Evolutionary conservation across 108 stramenopile genomes (phyloP).

Genomic region (Cyclotella kingstonii): DNA sequence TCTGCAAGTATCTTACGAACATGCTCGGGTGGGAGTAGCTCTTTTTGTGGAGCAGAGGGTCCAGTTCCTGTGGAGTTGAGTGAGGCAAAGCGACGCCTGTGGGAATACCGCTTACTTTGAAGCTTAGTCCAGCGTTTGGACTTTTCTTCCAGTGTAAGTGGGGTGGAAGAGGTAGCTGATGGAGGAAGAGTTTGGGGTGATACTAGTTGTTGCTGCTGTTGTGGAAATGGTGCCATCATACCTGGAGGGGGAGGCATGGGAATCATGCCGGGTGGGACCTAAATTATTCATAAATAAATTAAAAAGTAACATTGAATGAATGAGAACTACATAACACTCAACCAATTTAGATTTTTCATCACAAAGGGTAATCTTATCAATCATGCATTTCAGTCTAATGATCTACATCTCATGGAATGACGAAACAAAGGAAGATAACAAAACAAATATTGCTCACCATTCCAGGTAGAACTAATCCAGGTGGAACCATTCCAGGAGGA

Average conservation of each 20-base stretch:
- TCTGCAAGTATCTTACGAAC: conserved; percentile 96
- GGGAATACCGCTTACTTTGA: conserved; percentile 77
- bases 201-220: conserved; percentile 18
- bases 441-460: conserved; percentile 4
- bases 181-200: conserved; percentile 14
- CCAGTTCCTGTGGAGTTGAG: conserved; percentile 31
- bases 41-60: conserved; percentile 83
- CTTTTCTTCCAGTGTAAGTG: conserved; percentile 68
- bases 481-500: conserved; percentile 43
- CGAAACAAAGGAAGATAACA: no score
- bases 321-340: background rate
- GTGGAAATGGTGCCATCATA: conserved; percentile 17
- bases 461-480: conserved; percentile 42
- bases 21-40: conserved; percentile 90
- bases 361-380: no score
- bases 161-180: no score
- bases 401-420: no score
- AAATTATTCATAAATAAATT: background rate
- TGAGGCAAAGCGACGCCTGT: conserved; percentile 56
- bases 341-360: no score
- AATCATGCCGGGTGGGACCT: conserved; percentile 42
- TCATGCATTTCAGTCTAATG: no score
- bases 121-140: conserved; percentile 85
- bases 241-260: conserved; percentile 23
- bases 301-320: background rate